These are phyloP conservation scores for Phytophthora ohioensis DNA, from an alignment of 352 stramenopile genomes.

Conservation along the genomic window DNA sequence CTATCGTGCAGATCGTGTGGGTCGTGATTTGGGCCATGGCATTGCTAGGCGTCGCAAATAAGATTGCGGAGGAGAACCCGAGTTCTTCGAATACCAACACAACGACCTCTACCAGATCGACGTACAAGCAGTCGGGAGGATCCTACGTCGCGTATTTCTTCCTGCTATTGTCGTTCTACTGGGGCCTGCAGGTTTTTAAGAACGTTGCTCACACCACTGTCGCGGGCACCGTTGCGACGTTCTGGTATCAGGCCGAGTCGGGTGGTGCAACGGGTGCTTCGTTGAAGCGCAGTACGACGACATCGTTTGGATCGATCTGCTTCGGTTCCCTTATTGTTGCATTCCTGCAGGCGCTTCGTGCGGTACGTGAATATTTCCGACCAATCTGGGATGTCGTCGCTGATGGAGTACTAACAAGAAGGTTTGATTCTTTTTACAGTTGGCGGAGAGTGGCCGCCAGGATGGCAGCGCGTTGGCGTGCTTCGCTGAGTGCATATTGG, in stretches of 20 bases:
- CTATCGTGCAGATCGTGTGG: constrained; percentile 92
- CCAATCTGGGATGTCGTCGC: too few species aligned
- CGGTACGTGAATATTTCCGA: constrained; percentile 43
- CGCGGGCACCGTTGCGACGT: constrained; percentile 94
- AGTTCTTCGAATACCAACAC: constrained; percentile 30
- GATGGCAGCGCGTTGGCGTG: constrained; percentile 78
- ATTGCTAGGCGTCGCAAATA: constrained; percentile 88
- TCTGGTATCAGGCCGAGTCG: constrained; percentile 94
- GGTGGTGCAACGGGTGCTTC: constrained; percentile 83
- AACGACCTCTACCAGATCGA: constrained; percentile 37
- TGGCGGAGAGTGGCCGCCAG: constrained; percentile 76
- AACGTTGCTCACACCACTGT: constrained; percentile 95
- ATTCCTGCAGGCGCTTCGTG: constrained; percentile 91
- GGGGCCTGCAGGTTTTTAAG: constrained; percentile 92
- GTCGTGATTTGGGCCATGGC: constrained; percentile 90
- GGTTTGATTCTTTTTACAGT: constrained; percentile 28
- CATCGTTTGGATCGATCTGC: constrained; percentile 96
- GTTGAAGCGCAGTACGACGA: constrained; percentile 88
- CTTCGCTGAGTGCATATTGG: constrained; percentile 86
- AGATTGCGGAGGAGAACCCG: constrained; percentile 68
- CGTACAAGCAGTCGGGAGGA: constrained; percentile 43
- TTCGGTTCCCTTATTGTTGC: constrained; percentile 95
- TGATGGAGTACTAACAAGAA: background rate
- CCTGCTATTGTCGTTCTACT: constrained; percentile 93
- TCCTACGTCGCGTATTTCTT: constrained; percentile 61